Conservation (phyloP, 2,329 filamentous ascomycete genomes). For the Anthostomella pinea region DNA sequence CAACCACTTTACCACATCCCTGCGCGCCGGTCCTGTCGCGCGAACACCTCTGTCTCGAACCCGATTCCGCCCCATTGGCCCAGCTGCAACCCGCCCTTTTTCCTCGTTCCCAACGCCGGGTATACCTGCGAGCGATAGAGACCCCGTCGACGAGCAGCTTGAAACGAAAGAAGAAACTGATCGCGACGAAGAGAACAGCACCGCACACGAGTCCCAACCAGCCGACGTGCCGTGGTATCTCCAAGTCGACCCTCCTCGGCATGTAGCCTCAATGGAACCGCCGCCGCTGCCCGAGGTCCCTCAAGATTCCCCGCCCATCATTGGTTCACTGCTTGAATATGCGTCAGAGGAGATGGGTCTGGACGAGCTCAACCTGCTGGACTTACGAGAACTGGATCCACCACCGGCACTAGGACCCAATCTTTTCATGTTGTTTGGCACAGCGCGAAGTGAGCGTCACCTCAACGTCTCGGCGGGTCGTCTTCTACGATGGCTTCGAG, state of each 20-base stretch:
- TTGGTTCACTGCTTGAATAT: constrained; percentile 71
- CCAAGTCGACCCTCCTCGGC: constrained; percentile 62
- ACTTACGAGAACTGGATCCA: constrained; percentile 80
- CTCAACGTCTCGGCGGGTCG: constrained; percentile 86
- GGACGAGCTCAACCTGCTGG: constrained; percentile 75
- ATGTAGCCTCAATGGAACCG: constrained; percentile 46
- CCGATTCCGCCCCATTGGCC: constrained; percentile 3
- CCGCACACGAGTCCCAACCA: constrained; percentile 6
- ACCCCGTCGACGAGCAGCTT: constrained; percentile 1
- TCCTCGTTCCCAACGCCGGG: constrained; percentile 16
- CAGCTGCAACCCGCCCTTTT: constrained; percentile 13
- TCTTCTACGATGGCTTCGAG: constrained; percentile 82
- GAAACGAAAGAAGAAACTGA: constrained; percentile 6
- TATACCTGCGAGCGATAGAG: constrained; percentile 3
- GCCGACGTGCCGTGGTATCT: constrained; percentile 70
- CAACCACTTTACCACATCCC: constrained; percentile 24
- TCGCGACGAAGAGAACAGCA: constrained; percentile 4
- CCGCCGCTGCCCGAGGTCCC: constrained; percentile 56
- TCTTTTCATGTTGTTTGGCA: constrained; percentile 89
- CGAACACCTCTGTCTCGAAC: constrained; percentile 7
- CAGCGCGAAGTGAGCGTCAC: constrained; percentile 88
- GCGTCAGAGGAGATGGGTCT: constrained; percentile 82
- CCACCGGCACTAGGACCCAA: constrained; percentile 84
- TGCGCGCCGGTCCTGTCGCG: constrained; percentile 11
- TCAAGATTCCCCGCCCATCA: constrained; percentile 64